A percentile compares a stretch with the other conserved stretches of the same genome.
phyloP scores from a whole-genome alignment of 2,329 filamentous ascomycete species.

The Fragosphaeria purpurea region DNA sequence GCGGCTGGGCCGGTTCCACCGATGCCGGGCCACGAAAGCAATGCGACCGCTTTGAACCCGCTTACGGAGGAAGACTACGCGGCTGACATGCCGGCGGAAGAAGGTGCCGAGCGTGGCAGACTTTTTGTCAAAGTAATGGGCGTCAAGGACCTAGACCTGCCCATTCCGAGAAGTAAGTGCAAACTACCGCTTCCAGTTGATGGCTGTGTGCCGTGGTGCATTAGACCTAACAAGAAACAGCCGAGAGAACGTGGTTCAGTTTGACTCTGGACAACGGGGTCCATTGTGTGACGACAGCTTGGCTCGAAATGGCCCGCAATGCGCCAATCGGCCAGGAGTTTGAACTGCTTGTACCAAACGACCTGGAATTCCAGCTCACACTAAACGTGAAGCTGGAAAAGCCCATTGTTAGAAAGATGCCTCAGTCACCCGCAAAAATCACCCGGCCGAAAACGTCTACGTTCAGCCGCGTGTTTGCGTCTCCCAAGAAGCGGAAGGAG shows the following conservation, averaged over 20 bases:
- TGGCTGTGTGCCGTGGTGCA: neutral
- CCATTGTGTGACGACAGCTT: constrained; percentile 93
- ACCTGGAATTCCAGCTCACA: constrained; percentile 97
- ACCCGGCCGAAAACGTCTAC: constrained; percentile 68
- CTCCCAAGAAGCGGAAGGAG: constrained; percentile 94
- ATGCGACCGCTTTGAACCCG: constrained; percentile 54
- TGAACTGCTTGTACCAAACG: constrained; percentile 90
- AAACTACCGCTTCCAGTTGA: too few species aligned
- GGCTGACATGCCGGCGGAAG: constrained; percentile 51
- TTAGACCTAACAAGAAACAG: constrained; percentile 30
- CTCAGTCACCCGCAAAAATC: constrained; percentile 48
- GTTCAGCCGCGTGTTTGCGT: constrained; percentile 86
- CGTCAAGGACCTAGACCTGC: constrained; percentile 89
- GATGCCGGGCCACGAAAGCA: constrained; percentile 79
- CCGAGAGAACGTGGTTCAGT: constrained; percentile 87
- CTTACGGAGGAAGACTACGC: constrained; percentile 59
- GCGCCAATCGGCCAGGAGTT: constrained; percentile 97
- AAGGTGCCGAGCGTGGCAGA: constrained; percentile 77
- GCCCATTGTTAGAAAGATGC: constrained; percentile 45
- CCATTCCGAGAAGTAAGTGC: constrained; percentile 73
- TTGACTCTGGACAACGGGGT: constrained; percentile 96
- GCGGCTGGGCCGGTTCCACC: constrained; percentile 63
- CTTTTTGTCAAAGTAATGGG: constrained; percentile 98
- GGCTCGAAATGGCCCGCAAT: constrained; percentile 83
- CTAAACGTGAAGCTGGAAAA: constrained; percentile 91